phyloP scores from a whole-genome alignment of 2,329 filamentous ascomycete genomes.

The Fusarium liriodendri region DNA sequence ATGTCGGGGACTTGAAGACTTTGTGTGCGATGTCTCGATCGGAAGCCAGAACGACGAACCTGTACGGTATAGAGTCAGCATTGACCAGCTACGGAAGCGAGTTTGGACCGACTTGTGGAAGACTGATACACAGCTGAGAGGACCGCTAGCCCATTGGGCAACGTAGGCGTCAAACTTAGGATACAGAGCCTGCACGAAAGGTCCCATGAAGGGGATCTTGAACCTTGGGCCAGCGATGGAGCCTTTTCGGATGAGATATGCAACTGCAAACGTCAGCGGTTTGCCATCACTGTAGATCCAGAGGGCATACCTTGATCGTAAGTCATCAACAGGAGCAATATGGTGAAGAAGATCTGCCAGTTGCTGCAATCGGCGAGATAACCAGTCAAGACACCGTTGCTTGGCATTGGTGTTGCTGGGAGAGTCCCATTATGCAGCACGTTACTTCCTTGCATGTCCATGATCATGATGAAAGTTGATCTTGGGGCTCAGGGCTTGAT shows the following conservation, averaged over 20 bases:
- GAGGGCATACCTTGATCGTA: constrained; percentile 54
- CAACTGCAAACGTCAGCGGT: constrained; percentile 54
- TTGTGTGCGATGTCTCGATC: constrained; percentile 83
- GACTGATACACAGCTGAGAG: constrained; percentile 83
- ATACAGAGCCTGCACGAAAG: constrained; percentile 79
- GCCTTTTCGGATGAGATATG: constrained; percentile 71
- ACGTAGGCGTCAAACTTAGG: constrained; percentile 80
- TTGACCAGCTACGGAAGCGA: no score
- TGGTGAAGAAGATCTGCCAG: constrained; percentile 40
- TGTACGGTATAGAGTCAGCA: constrained; percentile 43
- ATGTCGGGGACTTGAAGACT: constrained; percentile 82
- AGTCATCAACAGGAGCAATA: constrained; percentile 47
- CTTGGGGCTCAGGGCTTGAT: background rate
- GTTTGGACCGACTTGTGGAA: constrained; percentile 77
- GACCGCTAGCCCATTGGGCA: constrained; percentile 81
- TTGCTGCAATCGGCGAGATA: constrained; percentile 17
- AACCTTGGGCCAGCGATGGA: constrained; percentile 71
- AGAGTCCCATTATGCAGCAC: constrained; percentile 8
- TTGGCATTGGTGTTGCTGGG: background rate
- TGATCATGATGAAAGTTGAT: background rate
- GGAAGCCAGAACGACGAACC: constrained; percentile 83
- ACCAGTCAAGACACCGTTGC: constrained; percentile 12
- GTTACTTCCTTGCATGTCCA: background rate
- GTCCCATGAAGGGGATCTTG: constrained; percentile 78
- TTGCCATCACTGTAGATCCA: no score